Conservation (phyloP, 2,329 filamentous ascomycete species). For the Penicillium verrucosum region DNA sequence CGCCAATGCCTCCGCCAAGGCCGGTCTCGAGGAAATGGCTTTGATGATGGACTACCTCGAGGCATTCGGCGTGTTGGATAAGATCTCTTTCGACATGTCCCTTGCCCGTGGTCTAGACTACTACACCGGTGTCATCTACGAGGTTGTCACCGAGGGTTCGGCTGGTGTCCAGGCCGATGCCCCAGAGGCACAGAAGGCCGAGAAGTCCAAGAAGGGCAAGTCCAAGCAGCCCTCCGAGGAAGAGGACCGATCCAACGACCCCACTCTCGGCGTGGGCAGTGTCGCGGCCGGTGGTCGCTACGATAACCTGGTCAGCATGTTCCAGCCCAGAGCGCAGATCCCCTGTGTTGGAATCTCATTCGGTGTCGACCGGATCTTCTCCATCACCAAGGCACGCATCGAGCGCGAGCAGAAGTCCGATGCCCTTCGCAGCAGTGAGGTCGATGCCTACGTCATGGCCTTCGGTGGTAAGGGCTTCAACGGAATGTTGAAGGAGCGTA, state of each 20-base stretch:
- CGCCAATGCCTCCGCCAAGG: slow-evolving; percentile 71
- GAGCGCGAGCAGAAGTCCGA: slow-evolving; percentile 56
- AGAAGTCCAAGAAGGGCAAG: slow-evolving; percentile 45
- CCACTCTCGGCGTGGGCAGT: slow-evolving; percentile 79
- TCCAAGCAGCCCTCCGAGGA: slow-evolving; percentile 55
- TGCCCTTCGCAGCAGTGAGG: slow-evolving; percentile 64
- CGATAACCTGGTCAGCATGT: slow-evolving; percentile 92
- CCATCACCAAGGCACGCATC: slow-evolving; percentile 77
- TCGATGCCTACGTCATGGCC: slow-evolving; percentile 93
- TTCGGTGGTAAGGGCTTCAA: slow-evolving; percentile 83
- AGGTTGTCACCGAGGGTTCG: slow-evolving; percentile 79
- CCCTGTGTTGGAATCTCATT: slow-evolving; percentile 93
- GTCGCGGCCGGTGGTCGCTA: slow-evolving; percentile 89
- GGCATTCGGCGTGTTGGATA: slow-evolving; percentile 67
- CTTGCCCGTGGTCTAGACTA: slow-evolving; percentile 90
- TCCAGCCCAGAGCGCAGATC: slow-evolving; percentile 77
- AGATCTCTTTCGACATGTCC: slow-evolving; percentile 83
- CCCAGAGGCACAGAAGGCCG: slow-evolving; percentile 34
- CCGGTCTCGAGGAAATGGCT: slow-evolving; percentile 76
- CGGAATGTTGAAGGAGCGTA: slow-evolving; percentile 77
- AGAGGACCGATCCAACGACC: slow-evolving; percentile 71
- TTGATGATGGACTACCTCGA: slow-evolving; percentile 79
- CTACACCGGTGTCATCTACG: slow-evolving; percentile 87
- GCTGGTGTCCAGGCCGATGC: slow-evolving; percentile 48
- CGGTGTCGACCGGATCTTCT: slow-evolving; percentile 92